Evolutionary conservation across 148 eudicot species (phyloP), one percentile per base, ranked within the genome.

Genomic region (Suaeda aralocaspica): DNA sequence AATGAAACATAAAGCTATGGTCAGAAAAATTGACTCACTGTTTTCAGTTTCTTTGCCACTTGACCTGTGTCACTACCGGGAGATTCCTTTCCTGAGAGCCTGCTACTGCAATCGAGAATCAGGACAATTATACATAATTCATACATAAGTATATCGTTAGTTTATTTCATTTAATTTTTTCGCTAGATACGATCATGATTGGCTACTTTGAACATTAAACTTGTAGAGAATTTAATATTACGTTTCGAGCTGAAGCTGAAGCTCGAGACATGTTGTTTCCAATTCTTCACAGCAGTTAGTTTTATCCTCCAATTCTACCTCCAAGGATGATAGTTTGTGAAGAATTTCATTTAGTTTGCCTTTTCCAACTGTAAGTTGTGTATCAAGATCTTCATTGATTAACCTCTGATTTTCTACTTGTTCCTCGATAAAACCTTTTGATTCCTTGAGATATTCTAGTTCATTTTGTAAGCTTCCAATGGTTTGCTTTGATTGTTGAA

Each of bases 201-300:
- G 6, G 10, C 22, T 24, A 9, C 1, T 26, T 52, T 21, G 16
- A 26, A 52, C 9, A 11, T 21, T 52, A 52, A 6, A 46, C 16
- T 11, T 18, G 10, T 0, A 1, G 15, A 9, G 16, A 10, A 12
- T n/a, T 36, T 31, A n/a, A 18, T 2, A 39, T 69, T 78, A 94
- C 98, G 87, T 94, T 81, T 89, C 97, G 9, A 93, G 89, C 76
- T 88, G 97, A 69, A 93, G 97, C 67, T 87, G 95, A 74, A 91
- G 91, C 66, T 91, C 98, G 19, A 93, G 84, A 72, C 98, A 93
- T 0, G 89, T 84, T 36, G 85, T 74, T 75, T 93, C 96, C 41
- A 91, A 72, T 70, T 93, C 96, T 71, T 93, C 86, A 67, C 92
- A 93, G 65, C 85, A 80, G 58, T 84, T 80, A 42, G 70, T 82